A percentile compares a stretch with the other conserved stretches of the same genome.
Evolutionary conservation across 176 grass and related monocot species (phyloP).

Genomic region (Eragrostis nindensis): DNA sequence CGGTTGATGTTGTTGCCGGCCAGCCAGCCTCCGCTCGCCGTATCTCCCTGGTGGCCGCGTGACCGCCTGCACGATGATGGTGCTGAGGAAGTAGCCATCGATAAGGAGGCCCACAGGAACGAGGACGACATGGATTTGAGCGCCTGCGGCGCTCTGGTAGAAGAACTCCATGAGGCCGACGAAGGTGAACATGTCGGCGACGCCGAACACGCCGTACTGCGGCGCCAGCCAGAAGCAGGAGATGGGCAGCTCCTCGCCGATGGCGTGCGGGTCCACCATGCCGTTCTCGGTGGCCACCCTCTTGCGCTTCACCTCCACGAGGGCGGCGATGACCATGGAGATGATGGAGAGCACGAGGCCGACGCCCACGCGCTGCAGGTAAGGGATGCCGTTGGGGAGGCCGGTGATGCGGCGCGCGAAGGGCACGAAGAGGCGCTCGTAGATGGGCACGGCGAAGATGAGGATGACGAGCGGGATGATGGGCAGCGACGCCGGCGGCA

Average conservation of each 20-base stretch:
- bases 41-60: conserved; percentile 43
- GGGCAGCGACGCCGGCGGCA: conserved; percentile 62
- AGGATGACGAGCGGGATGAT: conserved; percentile 75
- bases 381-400: conserved; percentile 58
- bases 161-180: conserved; percentile 88
- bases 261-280: conserved; percentile 24
- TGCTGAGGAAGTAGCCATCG: conserved; percentile 73
- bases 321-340: conserved; percentile 69
- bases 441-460: conserved; percentile 65
- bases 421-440: conserved; percentile 72
- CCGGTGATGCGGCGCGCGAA: conserved; percentile 64
- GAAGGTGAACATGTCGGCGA: conserved; percentile 82
- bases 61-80: conserved; percentile 68
- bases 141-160: conserved; percentile 57
- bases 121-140: conserved; percentile 78
- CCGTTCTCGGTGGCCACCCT: conserved; percentile 31
- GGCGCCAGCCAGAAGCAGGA: conserved; percentile 69
- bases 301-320: conserved; percentile 66
- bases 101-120: conserved; percentile 65
- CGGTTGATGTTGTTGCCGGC: conserved; percentile 62
- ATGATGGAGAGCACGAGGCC: conserved; percentile 71
- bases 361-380: conserved; percentile 76
- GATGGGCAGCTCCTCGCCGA: conserved; percentile 13
- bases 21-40: conserved; percentile 56
- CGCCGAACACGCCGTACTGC: conserved; percentile 74